phyloP scores from a whole-genome alignment of 805 yeast species.

The Candida montana region DNA sequence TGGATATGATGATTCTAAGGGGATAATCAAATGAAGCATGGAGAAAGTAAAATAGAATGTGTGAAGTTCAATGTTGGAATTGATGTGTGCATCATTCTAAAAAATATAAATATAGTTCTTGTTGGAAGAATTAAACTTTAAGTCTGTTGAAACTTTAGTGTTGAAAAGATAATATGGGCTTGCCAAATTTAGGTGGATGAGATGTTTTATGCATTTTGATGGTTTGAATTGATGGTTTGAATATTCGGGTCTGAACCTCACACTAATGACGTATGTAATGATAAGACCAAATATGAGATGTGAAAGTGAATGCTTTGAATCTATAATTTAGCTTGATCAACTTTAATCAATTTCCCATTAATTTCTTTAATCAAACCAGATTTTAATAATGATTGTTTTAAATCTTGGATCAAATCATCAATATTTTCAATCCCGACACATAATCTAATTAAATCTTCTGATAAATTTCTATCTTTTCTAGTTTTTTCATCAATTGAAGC shows the following conservation, averaged over 20 bases:
- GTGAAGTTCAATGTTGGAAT: conserved; percentile 23
- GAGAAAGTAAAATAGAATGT: no score
- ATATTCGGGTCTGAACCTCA: no score
- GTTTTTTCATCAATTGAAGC: conserved; percentile 91
- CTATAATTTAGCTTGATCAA: conserved; percentile 19
- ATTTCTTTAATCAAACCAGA: conserved; percentile 49
- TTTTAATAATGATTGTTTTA: conserved; percentile 60
- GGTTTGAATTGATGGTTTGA: no score
- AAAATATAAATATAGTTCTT: not conserved
- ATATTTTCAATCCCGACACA: conserved; percentile 88
- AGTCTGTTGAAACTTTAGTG: conserved; percentile 2
- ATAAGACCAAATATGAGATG: no score
- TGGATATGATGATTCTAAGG: no score
- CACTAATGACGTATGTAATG: no score
- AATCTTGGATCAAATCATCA: conserved; percentile 77
- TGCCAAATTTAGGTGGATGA: no score
- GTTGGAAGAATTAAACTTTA: conserved; percentile 8
- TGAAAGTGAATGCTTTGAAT: no score
- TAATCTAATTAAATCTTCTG: conserved; percentile 85
- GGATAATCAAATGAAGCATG: no score
- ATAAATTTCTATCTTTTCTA: conserved; percentile 82
- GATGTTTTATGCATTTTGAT: no score
- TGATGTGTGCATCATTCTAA: conserved; percentile 3
- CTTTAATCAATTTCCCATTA: conserved; percentile 23
- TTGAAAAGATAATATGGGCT: no score